Base-by-base conservation (phyloP, 805 yeast species). In the Starmerella stellata region DNA sequence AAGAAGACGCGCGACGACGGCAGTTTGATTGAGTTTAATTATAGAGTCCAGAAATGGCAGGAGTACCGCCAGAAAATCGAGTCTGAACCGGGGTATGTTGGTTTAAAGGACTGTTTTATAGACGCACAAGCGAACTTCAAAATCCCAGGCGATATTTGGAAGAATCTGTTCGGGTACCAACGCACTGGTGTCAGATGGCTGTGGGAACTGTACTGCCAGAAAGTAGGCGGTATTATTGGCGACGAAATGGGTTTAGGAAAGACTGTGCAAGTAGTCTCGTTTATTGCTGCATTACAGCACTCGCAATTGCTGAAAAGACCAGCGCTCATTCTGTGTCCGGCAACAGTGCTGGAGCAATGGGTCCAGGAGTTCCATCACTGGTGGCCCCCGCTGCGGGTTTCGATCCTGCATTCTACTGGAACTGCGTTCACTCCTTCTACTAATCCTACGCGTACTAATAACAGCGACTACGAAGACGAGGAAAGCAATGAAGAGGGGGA, bases 161-260 rank as follows among this genome's bases (percentile, higher is more conserved):
- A 90, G 0, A 68, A 82, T 4, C 60, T 90, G 13, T 90, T 90
- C 52, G 93, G 81, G 46, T 90, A 90, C 55, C 98, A 90, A 52
- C 80, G 80, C 51, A 90, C 96, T 0, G 82, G 96, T 44, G 95
- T 90, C 1, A 94, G 90, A 51, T 87, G 98, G 98, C 68, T 90
- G 2, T 85, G 92, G 76, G 98, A 90, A 53, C 62, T 90, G n/a
- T 76, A 79, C 51, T 66, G 73, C 17, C 96, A 90, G 55, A 73
- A 71, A 36, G 77, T 85, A 2, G 98, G 98, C 2, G 98, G 98
- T 0, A 90, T 90, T 18, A 68, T 90, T 30, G 95, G 96, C 20
- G 98, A 90, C 58, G 98, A 90, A 56, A 90, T 90, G 98, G 98
- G 98, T 0, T 60, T 90, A 15, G 98, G 98, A 2, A 90, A 90